Conservation (phyloP, 257 asterid genomes). For the Lantana camara region DNA sequence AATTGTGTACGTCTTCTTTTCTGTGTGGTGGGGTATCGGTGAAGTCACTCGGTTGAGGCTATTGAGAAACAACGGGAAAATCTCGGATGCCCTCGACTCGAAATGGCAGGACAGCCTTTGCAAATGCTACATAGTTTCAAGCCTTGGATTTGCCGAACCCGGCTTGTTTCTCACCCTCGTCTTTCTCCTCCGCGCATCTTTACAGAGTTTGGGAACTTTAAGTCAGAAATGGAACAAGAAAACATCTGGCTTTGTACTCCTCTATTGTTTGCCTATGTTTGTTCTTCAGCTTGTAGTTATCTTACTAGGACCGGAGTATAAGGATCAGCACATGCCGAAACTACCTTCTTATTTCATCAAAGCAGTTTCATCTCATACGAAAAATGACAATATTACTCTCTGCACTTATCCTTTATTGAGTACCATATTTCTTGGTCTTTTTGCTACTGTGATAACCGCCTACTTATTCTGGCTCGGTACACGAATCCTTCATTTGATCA, state of each 20-base stretch:
- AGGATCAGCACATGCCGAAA: constrained; percentile 32
- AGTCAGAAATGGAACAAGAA: constrained; percentile 66
- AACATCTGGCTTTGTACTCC: constrained; percentile 60
- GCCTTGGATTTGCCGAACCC: constrained; percentile 87
- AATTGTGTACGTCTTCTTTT: constrained; percentile 49
- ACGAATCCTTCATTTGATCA: constrained; percentile 60
- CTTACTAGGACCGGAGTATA: constrained; percentile 49
- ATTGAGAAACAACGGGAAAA: constrained; percentile 53
- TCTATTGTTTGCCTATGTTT: constrained; percentile 69
- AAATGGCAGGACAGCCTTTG: constrained; percentile 79
- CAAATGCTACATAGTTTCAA: constrained; percentile 80
- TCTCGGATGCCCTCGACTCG: constrained; percentile 48
- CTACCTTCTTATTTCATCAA: constrained; percentile 65
- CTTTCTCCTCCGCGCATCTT: constrained; percentile 76
- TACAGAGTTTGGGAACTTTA: constrained; percentile 65
- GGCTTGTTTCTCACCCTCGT: constrained; percentile 70
- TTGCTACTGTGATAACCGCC: constrained; percentile 50
- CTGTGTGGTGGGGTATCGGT: constrained; percentile 80
- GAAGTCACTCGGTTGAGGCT: constrained; percentile 66
- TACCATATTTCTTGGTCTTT: constrained; percentile 69
- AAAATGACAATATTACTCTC: constrained; percentile 42
- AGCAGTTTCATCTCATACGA: constrained; percentile 31
- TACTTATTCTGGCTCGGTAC: constrained; percentile 77
- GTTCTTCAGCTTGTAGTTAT: constrained; percentile 67
- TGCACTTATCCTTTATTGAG: constrained; percentile 87